Percentiles rank a stretch among this genome's conserved stretches.
phyloP scores from a whole-genome alignment of 169 alveolate species.

The Cryptosporidium meleagridis region DNA sequence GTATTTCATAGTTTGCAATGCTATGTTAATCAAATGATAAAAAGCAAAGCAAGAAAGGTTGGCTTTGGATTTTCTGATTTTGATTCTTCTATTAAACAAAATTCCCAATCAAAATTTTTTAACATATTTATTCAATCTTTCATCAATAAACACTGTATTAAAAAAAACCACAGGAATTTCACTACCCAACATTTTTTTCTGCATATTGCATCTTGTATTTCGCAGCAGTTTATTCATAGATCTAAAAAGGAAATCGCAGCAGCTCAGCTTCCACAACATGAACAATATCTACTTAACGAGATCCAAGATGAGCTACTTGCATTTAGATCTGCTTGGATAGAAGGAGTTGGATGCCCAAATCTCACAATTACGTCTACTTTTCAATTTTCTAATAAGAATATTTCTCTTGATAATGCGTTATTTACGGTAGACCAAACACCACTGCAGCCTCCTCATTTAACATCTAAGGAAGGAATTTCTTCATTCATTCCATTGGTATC shows the following conservation, averaged over 20 bases:
- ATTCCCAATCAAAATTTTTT: constrained; percentile 43
- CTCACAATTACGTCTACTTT: constrained; percentile 52
- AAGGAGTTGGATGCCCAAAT: constrained; percentile 74
- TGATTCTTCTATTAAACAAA: constrained; percentile 18
- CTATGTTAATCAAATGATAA: constrained; percentile 34
- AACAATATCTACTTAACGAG: constrained; percentile 62
- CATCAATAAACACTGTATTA: constrained; percentile 27
- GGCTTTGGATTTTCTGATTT: constrained; percentile 59
- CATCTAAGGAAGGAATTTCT: constrained; percentile 58
- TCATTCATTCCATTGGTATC: constrained; percentile 62
- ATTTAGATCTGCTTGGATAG: constrained; percentile 72
- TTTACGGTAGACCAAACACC: constrained; percentile 71
- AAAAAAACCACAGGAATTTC: constrained; percentile 36
- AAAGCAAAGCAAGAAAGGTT: constrained; percentile 30
- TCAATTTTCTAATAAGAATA: constrained; percentile 41
- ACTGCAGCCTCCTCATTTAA: constrained; percentile 63
- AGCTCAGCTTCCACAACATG: constrained; percentile 65
- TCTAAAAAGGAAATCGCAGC: constrained; percentile 64
- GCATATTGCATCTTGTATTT: constrained; percentile 57
- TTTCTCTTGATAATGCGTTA: neutral
- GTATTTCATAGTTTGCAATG: constrained; percentile 63
- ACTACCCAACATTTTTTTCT: constrained; percentile 67
- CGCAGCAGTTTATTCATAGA: constrained; percentile 59
- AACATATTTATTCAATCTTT: constrained; percentile 40
- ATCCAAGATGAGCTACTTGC: constrained; percentile 55